Conservation (phyloP, 2,329 filamentous ascomycete genomes). For the Aulographum hederae region DNA sequence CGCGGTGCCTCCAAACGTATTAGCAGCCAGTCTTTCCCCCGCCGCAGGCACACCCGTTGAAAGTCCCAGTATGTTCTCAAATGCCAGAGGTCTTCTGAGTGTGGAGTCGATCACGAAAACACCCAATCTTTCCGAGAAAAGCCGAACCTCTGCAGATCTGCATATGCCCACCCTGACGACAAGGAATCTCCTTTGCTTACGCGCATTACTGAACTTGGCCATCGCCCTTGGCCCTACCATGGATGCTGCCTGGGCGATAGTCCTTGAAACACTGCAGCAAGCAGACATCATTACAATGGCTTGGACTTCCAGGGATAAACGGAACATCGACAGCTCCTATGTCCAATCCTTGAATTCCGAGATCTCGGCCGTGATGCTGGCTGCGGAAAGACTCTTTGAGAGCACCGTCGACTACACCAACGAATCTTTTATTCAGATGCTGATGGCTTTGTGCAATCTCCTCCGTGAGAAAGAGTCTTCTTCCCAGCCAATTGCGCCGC, state of each 20-base stretch:
- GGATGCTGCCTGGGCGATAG: slow-evolving; percentile 69
- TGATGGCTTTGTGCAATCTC: slow-evolving; percentile 57
- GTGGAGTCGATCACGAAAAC: slow-evolving; percentile 41
- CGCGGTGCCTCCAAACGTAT: slow-evolving; percentile 64
- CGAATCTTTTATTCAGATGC: slow-evolving; percentile 57
- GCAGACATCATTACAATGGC: slow-evolving; percentile 60
- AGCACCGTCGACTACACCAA: slow-evolving; percentile 86
- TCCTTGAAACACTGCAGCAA: slow-evolving; percentile 82
- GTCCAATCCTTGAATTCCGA: slow-evolving; percentile 45
- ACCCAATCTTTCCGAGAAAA: background rate
- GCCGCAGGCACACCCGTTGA: slow-evolving; percentile 26
- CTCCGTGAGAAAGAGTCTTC: slow-evolving; percentile 23
- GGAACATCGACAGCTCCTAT: background rate
- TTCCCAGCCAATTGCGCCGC: slow-evolving; percentile 1
- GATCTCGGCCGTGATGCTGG: slow-evolving; percentile 74
- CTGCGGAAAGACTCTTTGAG: slow-evolving; percentile 71
- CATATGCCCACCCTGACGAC: slow-evolving; percentile 44
- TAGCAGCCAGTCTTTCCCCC: slow-evolving; percentile 20
- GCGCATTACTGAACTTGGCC: slow-evolving; percentile 84
- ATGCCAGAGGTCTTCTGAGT: slow-evolving; percentile 53
- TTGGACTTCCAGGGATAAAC: slow-evolving; percentile 21
- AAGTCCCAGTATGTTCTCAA: slow-evolving; percentile 42
- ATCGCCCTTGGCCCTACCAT: slow-evolving; percentile 86
- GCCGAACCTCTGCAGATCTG: background rate
- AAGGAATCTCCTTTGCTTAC: slow-evolving; percentile 73